phyloP scores from a whole-genome alignment of 345 rosid genomes.

The Syzygium jambos region DNA sequence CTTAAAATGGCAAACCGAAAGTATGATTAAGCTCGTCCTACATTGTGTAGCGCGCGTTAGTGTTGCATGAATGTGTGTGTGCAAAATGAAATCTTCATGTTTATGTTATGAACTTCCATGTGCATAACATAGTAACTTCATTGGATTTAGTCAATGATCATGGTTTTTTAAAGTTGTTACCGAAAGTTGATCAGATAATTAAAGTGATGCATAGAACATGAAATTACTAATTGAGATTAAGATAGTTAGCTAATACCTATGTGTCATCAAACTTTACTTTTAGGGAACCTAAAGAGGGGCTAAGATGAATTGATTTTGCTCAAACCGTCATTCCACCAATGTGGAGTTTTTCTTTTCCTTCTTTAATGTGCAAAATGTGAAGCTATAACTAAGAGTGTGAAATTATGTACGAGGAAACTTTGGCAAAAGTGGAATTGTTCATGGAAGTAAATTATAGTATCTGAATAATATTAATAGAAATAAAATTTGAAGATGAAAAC shows the following conservation, averaged over 20 bases:
- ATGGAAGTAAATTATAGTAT: neutral
- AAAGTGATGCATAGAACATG: neutral
- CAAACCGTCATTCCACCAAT: neutral
- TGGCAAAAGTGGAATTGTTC: neutral
- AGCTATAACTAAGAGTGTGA: neutral
- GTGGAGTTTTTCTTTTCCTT: neutral
- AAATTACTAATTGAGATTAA: neutral
- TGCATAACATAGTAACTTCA: neutral
- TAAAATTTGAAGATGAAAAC: neutral
- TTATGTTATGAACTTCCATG: neutral
- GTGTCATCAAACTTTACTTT: neutral
- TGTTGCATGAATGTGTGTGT: neutral
- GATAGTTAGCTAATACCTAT: neutral
- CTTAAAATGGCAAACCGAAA: neutral
- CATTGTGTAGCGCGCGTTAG: neutral
- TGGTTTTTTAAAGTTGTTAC: neutral
- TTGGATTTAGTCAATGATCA: neutral
- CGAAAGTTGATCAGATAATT: neutral
- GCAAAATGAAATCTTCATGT: neutral
- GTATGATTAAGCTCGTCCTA: neutral
- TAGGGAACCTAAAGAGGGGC: neutral
- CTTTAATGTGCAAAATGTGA: neutral
- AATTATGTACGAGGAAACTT: neutral
- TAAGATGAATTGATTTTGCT: neutral
- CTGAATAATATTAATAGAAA: neutral